These are phyloP conservation scores for Globisporangium megalacanthum DNA, from an alignment of 352 stramenopile genomes.

Conservation along the genomic window DNA sequence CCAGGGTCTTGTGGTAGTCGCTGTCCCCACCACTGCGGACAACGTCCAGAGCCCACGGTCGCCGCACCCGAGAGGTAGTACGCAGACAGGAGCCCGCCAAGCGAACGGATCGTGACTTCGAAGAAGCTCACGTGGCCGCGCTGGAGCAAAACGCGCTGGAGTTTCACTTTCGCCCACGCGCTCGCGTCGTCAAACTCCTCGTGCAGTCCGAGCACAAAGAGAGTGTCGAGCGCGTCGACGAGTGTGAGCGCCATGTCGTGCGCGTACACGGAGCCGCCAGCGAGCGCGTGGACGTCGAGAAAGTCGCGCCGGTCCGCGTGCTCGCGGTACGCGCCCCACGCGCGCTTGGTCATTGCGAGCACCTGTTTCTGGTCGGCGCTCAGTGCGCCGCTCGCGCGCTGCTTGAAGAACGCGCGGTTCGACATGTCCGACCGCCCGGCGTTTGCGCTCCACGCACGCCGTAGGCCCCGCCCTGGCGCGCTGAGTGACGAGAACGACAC, in stretches of 20 bases:
- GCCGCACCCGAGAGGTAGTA: constrained; percentile 39
- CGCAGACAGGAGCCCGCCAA: constrained; percentile 50
- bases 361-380: constrained; percentile 39
- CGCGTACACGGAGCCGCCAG: constrained; percentile 21
- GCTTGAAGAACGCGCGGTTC: constrained; percentile 22
- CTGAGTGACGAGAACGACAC: background rate
- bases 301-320: constrained; percentile 34
- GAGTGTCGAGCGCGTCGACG: constrained; percentile 64
- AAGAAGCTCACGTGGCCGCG: constrained; percentile 45
- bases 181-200: constrained; percentile 61
- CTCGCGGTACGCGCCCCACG: constrained; percentile 44
- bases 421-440: background rate
- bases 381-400: constrained; percentile 11
- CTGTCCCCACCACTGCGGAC: too few relatives aligned
- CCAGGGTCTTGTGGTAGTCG: too few relatives aligned
- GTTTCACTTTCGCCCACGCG: constrained; percentile 41
- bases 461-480: too few relatives aligned
- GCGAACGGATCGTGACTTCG: constrained; percentile 52
- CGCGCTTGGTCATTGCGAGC: constrained; percentile 47
- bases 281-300: constrained; percentile 23
- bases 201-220: constrained; percentile 55
- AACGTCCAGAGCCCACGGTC: background rate
- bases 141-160: constrained; percentile 28
- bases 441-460: too few relatives aligned
- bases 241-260: constrained; percentile 65